These are phyloP conservation scores for Gossypium sturtianum DNA, from an alignment of 345 rosid genomes.

Conservation along the genomic window DNA sequence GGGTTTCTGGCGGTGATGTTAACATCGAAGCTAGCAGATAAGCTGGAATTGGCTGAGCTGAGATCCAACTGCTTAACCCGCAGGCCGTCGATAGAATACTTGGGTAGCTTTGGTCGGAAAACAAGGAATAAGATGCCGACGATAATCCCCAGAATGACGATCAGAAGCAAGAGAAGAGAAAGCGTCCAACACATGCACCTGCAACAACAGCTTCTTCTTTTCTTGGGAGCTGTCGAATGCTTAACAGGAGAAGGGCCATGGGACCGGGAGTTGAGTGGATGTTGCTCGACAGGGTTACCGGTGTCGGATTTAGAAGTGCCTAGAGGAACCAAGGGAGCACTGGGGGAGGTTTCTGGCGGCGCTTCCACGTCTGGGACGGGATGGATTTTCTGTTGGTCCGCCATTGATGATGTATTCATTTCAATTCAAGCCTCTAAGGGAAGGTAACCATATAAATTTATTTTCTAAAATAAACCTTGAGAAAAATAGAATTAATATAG, in stretches of 20 bases:
- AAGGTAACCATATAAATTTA: not conserved
- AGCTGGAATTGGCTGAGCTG: constrained; percentile 31
- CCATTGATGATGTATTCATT: constrained; percentile 18
- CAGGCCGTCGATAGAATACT: constrained; percentile 53
- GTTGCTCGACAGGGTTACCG: constrained; percentile 15
- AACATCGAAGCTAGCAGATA: constrained; percentile 51
- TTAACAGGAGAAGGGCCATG: constrained; percentile 32
- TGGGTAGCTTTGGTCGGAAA: constrained; percentile 74
- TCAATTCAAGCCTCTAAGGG: not conserved
- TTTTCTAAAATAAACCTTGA: not conserved
- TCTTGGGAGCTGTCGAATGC: constrained; percentile 25
- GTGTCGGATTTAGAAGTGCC: constrained; percentile 47
- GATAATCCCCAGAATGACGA: constrained; percentile 33
- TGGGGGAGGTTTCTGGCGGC: constrained; percentile 24
- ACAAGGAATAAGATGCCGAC: constrained; percentile 60
- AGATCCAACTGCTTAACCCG: constrained; percentile 45
- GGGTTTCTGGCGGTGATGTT: constrained; percentile 67
- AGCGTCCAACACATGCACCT: constrained; percentile 65
- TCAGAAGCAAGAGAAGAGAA: constrained; percentile 39
- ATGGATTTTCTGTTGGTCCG: constrained; percentile 60
- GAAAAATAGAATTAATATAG: not conserved
- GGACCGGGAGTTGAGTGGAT: constrained; percentile 21
- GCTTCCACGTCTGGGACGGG: constrained; percentile 61
- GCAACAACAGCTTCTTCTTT: constrained; percentile 52
- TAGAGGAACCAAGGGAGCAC: constrained; percentile 49